phyloP scores from a whole-genome alignment of 148 eudicot genomes.

The Amaranthus cruentus region DNA sequence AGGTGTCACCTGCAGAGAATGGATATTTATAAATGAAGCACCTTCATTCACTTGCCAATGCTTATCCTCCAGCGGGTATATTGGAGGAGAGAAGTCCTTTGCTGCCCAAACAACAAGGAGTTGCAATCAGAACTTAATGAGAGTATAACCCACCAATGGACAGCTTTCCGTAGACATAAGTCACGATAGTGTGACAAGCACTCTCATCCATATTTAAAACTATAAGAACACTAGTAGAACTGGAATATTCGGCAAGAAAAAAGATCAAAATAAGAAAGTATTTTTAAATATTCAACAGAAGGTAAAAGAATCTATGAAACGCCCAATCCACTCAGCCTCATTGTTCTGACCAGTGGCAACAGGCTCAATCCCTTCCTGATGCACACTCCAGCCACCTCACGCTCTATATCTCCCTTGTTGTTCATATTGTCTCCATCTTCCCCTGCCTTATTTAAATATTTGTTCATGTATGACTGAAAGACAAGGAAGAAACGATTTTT shows the following conservation, averaged over 20 bases:
- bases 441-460: neutral
- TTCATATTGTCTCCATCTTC: neutral
- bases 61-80: constrained; percentile 69
- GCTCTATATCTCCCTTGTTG: neutral
- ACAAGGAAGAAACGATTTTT: no score
- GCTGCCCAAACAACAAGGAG: constrained; percentile 40
- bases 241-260: neutral
- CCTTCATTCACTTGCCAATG: constrained; percentile 47
- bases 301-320: neutral
- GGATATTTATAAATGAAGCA: constrained; percentile 63
- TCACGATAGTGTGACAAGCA: neutral
- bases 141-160: neutral
- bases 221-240: neutral
- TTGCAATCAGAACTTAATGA: constrained; percentile 15
- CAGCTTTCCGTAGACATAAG: constrained; percentile 4
- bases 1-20: constrained; percentile 78
- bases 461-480: no score
- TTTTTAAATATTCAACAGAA: neutral
- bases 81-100: constrained; percentile 76
- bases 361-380: neutral
- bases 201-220: neutral
- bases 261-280: neutral
- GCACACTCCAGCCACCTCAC: neutral
- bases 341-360: neutral
- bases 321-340: neutral